Evolutionary conservation across 176 grass and related monocot species (phyloP).

Genomic region (Calamus simplicifolius): DNA sequence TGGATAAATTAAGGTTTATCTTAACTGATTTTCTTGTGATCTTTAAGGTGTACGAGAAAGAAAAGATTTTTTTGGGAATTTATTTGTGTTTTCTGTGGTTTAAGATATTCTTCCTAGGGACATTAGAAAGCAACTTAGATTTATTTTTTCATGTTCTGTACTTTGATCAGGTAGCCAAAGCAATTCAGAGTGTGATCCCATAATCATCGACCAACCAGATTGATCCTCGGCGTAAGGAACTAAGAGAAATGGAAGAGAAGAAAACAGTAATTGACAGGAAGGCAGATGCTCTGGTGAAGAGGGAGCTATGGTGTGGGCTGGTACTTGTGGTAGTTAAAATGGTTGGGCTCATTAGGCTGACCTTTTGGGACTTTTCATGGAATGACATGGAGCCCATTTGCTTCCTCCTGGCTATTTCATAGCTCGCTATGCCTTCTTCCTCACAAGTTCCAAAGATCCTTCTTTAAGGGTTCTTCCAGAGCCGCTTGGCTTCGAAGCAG

Average conservation of each 20-base stretch:
- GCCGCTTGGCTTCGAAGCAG: conserved; percentile 58
- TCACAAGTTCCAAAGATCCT: conserved; percentile 66
- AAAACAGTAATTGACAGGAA: conserved; percentile 53
- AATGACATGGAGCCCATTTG: too few species aligned
- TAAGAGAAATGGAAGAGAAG: conserved; percentile 55
- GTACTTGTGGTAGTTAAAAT: conserved; percentile 57
- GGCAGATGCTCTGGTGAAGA: conserved; percentile 26
- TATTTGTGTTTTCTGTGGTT: too few species aligned
- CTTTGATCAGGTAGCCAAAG: conserved; percentile 41
- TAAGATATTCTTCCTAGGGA: too few species aligned
- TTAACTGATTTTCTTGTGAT: too few species aligned
- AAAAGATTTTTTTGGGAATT: too few species aligned
- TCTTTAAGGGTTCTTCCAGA: conserved; percentile 88
- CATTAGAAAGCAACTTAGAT: too few species aligned
- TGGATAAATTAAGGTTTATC: too few species aligned
- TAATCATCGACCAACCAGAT: too few species aligned
- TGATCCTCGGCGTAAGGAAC: too few species aligned
- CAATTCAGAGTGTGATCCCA: too few species aligned
- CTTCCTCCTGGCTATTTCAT: conserved; percentile 85
- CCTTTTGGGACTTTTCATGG: conserved; percentile 95
- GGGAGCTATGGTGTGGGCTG: conserved; percentile 69
- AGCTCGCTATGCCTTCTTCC: conserved; percentile 82
- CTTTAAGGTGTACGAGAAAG: too few species aligned
- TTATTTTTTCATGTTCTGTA: conserved; percentile 24
- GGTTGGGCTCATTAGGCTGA: conserved; percentile 70